Conservation (phyloP, 257 asterid genomes). For the Solanum corneliomulleri region DNA sequence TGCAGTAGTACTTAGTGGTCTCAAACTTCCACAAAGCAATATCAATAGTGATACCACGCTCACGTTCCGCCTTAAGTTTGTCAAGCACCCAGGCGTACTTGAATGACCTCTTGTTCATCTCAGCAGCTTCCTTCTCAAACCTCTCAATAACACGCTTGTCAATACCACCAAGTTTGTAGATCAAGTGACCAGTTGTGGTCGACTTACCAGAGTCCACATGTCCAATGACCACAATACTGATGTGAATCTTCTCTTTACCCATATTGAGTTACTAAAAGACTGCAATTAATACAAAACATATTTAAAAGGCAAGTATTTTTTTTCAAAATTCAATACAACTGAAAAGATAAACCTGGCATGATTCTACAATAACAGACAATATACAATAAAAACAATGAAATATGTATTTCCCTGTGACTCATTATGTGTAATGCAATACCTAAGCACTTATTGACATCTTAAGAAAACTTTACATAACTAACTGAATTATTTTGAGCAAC, state of each 20-base stretch:
- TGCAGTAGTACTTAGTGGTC: constrained; percentile 81
- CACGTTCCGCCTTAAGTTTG: constrained; percentile 92
- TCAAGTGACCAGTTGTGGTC: constrained; percentile 41
- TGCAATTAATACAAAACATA: background rate
- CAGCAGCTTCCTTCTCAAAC: constrained; percentile 84
- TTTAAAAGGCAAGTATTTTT: background rate
- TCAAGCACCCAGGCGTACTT: constrained; percentile 86
- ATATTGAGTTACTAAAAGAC: background rate
- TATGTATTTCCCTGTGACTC: background rate
- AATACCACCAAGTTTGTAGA: constrained; percentile 83
- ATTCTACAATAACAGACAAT: background rate
- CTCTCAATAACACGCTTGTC: constrained; percentile 85
- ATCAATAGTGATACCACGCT: constrained; percentile 84
- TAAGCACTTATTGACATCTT: background rate
- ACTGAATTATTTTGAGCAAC: background rate
- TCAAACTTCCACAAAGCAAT: constrained; percentile 87
- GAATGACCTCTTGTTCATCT: constrained; percentile 85
- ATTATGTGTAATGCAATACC: background rate
- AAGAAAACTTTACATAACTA: background rate
- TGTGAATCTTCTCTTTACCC: constrained; percentile 37
- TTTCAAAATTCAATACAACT: background rate
- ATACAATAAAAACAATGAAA: background rate
- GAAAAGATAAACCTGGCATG: background rate
- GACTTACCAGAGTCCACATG: constrained; percentile 46
- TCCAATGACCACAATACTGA: constrained; percentile 41